These are phyloP conservation scores for Elasticomyces elasticus DNA, from an alignment of 495 filamentous ascomycete species.

Conservation along the genomic window DNA sequence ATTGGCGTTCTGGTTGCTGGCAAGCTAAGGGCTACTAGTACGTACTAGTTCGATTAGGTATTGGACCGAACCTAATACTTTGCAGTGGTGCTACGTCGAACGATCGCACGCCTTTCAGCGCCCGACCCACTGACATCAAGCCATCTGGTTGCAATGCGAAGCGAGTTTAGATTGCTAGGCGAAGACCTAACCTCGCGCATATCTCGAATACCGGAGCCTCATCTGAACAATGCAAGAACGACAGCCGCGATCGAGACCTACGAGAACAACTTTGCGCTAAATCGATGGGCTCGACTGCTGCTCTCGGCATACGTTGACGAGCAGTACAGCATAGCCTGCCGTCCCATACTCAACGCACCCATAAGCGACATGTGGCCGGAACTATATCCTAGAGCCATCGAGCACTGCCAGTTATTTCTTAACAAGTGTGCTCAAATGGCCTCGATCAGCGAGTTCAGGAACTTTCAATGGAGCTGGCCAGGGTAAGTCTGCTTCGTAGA, in stretches of 20 bases:
- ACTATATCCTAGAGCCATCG: constrained; percentile 8
- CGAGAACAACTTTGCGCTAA: constrained; percentile 8
- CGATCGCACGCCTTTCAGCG: neutral
- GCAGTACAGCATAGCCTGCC: constrained; percentile 7
- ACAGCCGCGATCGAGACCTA: neutral
- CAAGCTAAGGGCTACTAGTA: constrained; percentile 3
- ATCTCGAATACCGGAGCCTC: neutral
- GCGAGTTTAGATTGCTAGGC: neutral
- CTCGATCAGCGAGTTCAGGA: constrained; percentile 2
- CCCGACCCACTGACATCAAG: neutral
- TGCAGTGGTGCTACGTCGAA: neutral
- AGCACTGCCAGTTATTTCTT: constrained; percentile 5
- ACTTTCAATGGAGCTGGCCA: constrained; percentile 15
- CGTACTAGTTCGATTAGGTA: neutral
- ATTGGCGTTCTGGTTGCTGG: neutral
- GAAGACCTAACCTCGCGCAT: neutral
- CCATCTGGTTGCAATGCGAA: neutral
- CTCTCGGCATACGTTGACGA: constrained; percentile 10
- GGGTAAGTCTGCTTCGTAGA: neutral
- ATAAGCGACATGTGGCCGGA: constrained; percentile 6
- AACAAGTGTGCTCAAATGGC: constrained; percentile 6
- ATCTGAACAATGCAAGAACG: neutral
- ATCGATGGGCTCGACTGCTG: constrained; percentile 9
- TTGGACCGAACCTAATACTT: neutral
- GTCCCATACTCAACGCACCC: constrained; percentile 1